Evolutionary conservation across 2,329 filamentous ascomycete species (phyloP).

Genomic region (Sporothrix pallida): DNA sequence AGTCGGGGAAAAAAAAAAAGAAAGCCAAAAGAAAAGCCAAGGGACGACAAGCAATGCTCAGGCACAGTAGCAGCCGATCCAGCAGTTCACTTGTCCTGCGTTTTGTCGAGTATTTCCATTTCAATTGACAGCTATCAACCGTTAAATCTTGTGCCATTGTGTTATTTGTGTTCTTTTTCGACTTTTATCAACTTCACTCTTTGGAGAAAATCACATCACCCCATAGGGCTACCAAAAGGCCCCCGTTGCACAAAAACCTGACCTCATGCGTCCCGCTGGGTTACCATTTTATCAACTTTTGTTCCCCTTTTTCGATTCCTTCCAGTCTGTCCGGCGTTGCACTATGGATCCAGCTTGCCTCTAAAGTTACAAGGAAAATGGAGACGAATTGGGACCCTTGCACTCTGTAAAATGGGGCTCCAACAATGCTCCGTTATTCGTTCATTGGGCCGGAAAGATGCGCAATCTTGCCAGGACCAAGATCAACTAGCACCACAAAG

Average conservation of each 20-base stretch:
- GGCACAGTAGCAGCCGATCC: neutral
- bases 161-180: neutral
- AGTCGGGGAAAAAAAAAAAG: neutral
- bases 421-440: neutral
- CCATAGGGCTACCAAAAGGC: neutral
- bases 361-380: neutral
- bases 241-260: neutral
- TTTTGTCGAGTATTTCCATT: too few species aligned
- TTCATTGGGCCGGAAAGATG: slow-evolving; percentile 9
- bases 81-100: too few species aligned
- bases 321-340: neutral
- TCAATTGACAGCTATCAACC: too few species aligned
- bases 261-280: neutral
- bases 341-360: neutral
- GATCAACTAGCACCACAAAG: neutral
- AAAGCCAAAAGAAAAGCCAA: neutral
- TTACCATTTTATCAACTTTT: neutral
- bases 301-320: neutral
- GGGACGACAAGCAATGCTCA: neutral
- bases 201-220: neutral
- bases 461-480: slow-evolving; percentile 23
- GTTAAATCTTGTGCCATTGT: too few species aligned
- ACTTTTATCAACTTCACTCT: neutral
- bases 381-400: too few species aligned
- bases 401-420: too few species aligned